Evolutionary conservation across 441 rosid species (phyloP), one percentile per base, ranked within the genome.

Genomic region (Adansonia gregorii): DNA sequence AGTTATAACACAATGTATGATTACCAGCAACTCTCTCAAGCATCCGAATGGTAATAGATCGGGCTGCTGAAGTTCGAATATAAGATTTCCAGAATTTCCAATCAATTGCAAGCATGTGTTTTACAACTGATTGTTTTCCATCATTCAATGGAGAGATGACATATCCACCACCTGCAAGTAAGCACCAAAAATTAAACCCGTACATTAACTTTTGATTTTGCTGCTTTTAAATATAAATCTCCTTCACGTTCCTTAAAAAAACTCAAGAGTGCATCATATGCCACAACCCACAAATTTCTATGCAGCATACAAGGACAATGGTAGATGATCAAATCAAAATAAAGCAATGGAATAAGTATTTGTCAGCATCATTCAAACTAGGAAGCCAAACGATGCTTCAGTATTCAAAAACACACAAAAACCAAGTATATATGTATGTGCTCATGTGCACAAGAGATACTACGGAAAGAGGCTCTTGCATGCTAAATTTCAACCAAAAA

Each of bases 41-140:
- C 98, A 94, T 95, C 81, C 88, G 79, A 68, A 89, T 90, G 66
- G 98, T 95, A 78, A 89, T 91, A 74, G 95, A 88, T 79, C 91
- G 87, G 76, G 95, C 97, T 39, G 92, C 81, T 78, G 97, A 89
- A 75, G 92, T 84, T 74, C 82, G 86, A 14, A 94, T 65, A 84
- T 94, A 92, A 45, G 93, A 91, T 85, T 87, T 89, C 97, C 98
- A 94, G 71, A 81, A 91, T 85, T 92, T 95, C 99, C 99, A 95
- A 78, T 95, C 98, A 84, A 91, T 83, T 77, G 99, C 98, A 82
- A 95, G 97, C 99, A 95, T 95, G 85, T 94, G 98, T 88, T 92
- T 95, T 71, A 95, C 97, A 39, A 88, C 86, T 71, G 98, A 94
- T 52, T 88, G 90, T 82, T 83, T 89, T 73, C 93, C 97, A 65